Base-by-base conservation (phyloP, 2,329 filamentous ascomycete species). In the Venturia pyrina region DNA sequence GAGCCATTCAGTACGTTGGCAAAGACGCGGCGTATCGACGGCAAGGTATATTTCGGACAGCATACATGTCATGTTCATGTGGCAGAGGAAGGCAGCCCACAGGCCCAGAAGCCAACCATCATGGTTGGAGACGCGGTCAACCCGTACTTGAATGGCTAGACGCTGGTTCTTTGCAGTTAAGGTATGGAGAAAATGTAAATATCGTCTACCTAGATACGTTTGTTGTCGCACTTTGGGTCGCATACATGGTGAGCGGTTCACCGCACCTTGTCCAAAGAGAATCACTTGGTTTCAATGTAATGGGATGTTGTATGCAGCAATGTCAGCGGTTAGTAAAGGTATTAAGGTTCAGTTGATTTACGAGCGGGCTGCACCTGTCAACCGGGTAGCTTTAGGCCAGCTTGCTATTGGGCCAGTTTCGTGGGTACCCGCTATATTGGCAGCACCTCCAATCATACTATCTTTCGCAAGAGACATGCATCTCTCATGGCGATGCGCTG, bases 1-100 rank as follows among this genome's bases (percentile, higher is more conserved):
- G 95, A 98, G 75, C 95, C 95, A 0, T 96, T 95, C 73, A 85
- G 89, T 3, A 97, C 92, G 0, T 78, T 99, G 67, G 88, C 90
- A 1, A 96, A 96, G 79, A 96, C 91, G 13, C 85, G 95, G 70
- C 85, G 90, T 66, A 87, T 91, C 69, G 87, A 90, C 63, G 91
- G 92, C 1, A 92, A 92, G 76, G 89, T 97, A 2, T 89, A 89
- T 70, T 99, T 99, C 79, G 95, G 95, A 5, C 86, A 89, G 67
- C 93, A 99, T 77, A 80, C 82, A 44, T 79, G 79, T 67, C 74
- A 81, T 70, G 68, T 79, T 28, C 70, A 71, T 21, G 46, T n/a
- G 40, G 56, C 28, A 40, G 34, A 71, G 28, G 66, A 65, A 56
- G 65, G 68, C 43, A 71, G 70, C 24, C 69, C 69, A 40, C 62